These are phyloP conservation scores for Cladosporium halotolerans DNA, from an alignment of 2,329 filamentous ascomycete genomes.

Conservation along the genomic window DNA sequence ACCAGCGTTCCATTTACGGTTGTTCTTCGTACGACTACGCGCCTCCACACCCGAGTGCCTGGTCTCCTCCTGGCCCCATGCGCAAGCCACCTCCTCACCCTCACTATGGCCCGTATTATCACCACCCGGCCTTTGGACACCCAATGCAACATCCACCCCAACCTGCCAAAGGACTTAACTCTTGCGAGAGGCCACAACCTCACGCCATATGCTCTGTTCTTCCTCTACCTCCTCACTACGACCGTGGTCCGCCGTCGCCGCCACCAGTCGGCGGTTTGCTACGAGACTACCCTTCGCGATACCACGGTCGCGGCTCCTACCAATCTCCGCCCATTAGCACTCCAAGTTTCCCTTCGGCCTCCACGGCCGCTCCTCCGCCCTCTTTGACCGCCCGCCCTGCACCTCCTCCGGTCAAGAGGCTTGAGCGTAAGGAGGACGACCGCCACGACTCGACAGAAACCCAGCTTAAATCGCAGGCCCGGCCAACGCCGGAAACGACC, in stretches of 20 bases:
- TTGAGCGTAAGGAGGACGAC: constrained; percentile 12
- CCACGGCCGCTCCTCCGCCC: not conserved
- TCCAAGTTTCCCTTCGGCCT: not conserved
- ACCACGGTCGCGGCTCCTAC: not conserved
- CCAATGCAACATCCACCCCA: constrained; percentile 29
- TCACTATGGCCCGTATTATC: constrained; percentile 30
- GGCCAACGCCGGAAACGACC: constrained; percentile 34
- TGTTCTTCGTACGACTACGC: constrained; percentile 35
- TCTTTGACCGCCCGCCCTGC: constrained; percentile 1
- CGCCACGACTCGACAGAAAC: constrained; percentile 15
- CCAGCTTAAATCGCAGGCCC: constrained; percentile 25
- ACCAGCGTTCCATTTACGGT: constrained; percentile 36
- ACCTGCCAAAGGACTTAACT: constrained; percentile 21
- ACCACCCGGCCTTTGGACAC: constrained; percentile 20
- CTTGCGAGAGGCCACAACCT: constrained; percentile 36
- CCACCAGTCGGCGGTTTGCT: constrained; percentile 9
- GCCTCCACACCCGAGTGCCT: constrained; percentile 30
- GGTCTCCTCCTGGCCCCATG: constrained; percentile 38
- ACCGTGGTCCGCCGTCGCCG: constrained; percentile 18
- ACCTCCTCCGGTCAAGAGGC: constrained; percentile 1
- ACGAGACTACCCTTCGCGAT: constrained; percentile 2
- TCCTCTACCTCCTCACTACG: constrained; percentile 34
- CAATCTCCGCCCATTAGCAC: not conserved
- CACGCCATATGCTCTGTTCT: constrained; percentile 30
- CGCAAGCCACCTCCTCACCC: constrained; percentile 33